phyloP scores from a whole-genome alignment of 148 eudicot species.

The Pharnaceum exiguum region DNA sequence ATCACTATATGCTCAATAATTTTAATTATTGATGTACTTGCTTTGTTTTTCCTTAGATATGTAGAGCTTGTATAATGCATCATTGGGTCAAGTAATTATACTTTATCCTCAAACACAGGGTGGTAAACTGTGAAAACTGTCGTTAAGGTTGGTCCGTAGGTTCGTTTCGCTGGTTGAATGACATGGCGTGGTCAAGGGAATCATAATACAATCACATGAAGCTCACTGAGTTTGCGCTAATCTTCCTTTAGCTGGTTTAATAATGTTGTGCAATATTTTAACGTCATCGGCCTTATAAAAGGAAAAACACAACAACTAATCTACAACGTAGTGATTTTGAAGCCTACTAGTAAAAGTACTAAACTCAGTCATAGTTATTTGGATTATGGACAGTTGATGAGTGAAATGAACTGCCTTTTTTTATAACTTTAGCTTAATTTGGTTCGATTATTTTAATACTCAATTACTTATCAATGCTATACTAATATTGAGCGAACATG shows the following conservation, averaged over 20 bases:
- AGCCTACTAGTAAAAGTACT: no score
- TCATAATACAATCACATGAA: background rate
- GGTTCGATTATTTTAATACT: no score
- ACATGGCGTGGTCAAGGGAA: background rate
- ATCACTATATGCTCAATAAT: background rate
- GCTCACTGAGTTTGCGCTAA: background rate
- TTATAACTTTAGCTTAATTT: no score
- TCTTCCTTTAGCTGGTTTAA: background rate
- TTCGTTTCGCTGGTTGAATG: background rate
- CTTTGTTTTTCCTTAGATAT: background rate
- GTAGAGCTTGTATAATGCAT: no score
- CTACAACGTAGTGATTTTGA: no score
- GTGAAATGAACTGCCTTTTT: no score
- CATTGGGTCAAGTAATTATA: no score
- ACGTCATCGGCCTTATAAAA: background rate
- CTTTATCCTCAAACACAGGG: background rate
- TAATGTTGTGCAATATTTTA: background rate
- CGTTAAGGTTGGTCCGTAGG: conserved; percentile 6
- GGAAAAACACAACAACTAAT: background rate
- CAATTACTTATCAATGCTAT: no score
- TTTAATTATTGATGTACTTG: background rate
- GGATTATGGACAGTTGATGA: no score
- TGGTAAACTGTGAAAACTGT: background rate
- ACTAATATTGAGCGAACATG: no score
- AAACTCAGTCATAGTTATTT: no score